Percentiles rank a stretch among this genome's conserved stretches.
phyloP scores from a whole-genome alignment of 192 early-diverging fungal species.

The Coemansia sp. region DNA sequence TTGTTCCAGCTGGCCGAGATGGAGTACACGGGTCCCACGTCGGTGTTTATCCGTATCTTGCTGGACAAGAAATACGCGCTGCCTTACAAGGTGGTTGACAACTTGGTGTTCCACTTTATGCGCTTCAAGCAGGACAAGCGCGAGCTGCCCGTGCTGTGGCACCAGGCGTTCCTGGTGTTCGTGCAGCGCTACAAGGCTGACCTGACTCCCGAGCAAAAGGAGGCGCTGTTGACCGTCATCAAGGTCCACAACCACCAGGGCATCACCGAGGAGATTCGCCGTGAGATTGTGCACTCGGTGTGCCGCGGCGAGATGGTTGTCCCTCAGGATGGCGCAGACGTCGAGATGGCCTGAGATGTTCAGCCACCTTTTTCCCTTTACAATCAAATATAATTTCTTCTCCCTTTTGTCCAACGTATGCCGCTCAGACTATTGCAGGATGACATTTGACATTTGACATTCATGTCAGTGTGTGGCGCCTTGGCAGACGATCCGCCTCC shows the following conservation, averaged over 20 bases:
- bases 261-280: slow-evolving; percentile 93
- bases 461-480: slow-evolving; percentile 1
- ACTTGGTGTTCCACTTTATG: slow-evolving; percentile 94
- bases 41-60: slow-evolving; percentile 92
- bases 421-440: slow-evolving; percentile 1
- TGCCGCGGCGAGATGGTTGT: slow-evolving; percentile 73
- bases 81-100: slow-evolving; percentile 96
- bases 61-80: slow-evolving; percentile 98
- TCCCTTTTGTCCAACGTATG: not conserved
- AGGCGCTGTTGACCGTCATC: slow-evolving; percentile 81
- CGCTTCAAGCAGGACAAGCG: slow-evolving; percentile 83
- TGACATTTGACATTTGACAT: slow-evolving; percentile 3
- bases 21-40: slow-evolving; percentile 96
- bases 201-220: slow-evolving; percentile 93
- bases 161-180: slow-evolving; percentile 95
- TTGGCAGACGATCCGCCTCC: not conserved
- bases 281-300: slow-evolving; percentile 78
- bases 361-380: not conserved
- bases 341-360: slow-evolving; percentile 23
- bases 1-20: slow-evolving; percentile 94
- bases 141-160: slow-evolving; percentile 96
- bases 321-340: slow-evolving; percentile 60
- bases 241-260: slow-evolving; percentile 76
- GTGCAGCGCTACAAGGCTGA: slow-evolving; percentile 97
- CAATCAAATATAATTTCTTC: slow-evolving; percentile 11